A percentile compares a stretch with the other conserved stretches of the same genome.
These are phyloP conservation scores for Saccharomyces hybrid DNA, from an alignment of 1,139 yeast genomes.

Conservation along the genomic window DNA sequence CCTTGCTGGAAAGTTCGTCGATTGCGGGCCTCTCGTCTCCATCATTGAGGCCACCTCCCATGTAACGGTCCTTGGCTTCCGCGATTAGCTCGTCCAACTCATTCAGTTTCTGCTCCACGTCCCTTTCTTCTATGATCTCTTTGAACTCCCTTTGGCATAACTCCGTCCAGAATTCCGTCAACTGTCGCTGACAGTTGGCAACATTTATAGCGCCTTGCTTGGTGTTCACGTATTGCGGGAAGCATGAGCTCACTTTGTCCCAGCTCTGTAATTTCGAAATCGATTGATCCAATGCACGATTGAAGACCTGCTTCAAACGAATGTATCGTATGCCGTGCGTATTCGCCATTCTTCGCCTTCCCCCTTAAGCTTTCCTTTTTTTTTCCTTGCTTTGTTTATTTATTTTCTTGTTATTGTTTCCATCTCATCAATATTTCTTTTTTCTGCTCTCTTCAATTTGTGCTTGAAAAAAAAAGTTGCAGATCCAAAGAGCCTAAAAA, in stretches of 20 bases:
- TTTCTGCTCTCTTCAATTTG: background rate
- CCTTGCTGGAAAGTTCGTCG: constrained; percentile 32
- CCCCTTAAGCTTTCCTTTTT: background rate
- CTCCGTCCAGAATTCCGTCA: constrained; percentile 52
- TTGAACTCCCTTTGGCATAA: constrained; percentile 57
- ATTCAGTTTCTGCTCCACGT: constrained; percentile 48
- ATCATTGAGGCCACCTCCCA: constrained; percentile 2
- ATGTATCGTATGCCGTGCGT: constrained; percentile 39
- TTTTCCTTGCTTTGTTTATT: background rate
- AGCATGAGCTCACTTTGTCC: constrained; percentile 58
- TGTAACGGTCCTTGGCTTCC: constrained; percentile 41
- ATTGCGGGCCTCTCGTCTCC: constrained; percentile 14
- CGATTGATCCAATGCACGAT: constrained; percentile 64
- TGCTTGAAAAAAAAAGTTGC: background rate
- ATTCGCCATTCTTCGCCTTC: constrained; percentile 6
- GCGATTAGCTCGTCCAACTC: constrained; percentile 57
- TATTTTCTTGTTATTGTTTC: background rate
- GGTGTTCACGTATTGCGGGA: constrained; percentile 49
- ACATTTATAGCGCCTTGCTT: constrained; percentile 47
- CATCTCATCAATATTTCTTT: background rate
- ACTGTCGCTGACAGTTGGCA: constrained; percentile 53
- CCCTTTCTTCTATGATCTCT: constrained; percentile 56
- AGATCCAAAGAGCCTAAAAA: background rate
- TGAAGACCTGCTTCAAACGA: constrained; percentile 48
- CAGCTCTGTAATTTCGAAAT: constrained; percentile 47